These are phyloP conservation scores for Filosporella fistucella DNA, from an alignment of 495 filamentous ascomycete species.

Conservation along the genomic window DNA sequence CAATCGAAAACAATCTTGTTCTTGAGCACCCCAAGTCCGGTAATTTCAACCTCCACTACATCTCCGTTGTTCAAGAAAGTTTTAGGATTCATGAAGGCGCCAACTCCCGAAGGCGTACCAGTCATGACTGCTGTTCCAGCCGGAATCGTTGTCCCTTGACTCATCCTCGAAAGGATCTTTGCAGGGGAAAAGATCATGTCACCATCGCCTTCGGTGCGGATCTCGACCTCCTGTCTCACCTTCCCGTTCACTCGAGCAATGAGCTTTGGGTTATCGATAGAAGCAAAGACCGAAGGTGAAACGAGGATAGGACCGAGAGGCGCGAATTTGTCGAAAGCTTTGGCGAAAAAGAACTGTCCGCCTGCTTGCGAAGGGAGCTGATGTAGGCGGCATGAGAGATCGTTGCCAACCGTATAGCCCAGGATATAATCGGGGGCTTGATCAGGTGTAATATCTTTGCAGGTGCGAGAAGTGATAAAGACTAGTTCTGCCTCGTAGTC, in stretches of 20 bases:
- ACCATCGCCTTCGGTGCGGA: no score
- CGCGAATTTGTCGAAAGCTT: conserved; percentile 43
- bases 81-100: conserved; percentile 48
- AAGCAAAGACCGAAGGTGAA: conserved; percentile 21
- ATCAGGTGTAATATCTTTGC: conserved; percentile 28
- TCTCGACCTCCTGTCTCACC: conserved; percentile 28
- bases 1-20: conserved; percentile 10
- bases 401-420: conserved; percentile 43
- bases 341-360: conserved; percentile 40
- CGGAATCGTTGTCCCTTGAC: conserved; percentile 25
- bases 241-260: conserved; percentile 36
- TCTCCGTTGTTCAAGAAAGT: conserved; percentile 54
- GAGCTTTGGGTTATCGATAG: conserved; percentile 22
- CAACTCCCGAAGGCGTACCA: conserved; percentile 31
- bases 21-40: conserved; percentile 20
- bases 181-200: conserved; percentile 32
- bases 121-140: conserved; percentile 24
- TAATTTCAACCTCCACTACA: conserved; percentile 54
- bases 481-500: conserved; percentile 33
- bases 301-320: conserved; percentile 39
- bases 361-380: conserved; percentile 33
- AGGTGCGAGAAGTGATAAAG: conserved; percentile 33
- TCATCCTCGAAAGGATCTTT: conserved; percentile 27
- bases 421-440: conserved; percentile 33
- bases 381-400: conserved; percentile 37